Percentiles rank a stretch among this genome's conserved stretches.
Conservation (phyloP, 176 grass and related monocot species). For the Oryza meridionalis region DNA sequence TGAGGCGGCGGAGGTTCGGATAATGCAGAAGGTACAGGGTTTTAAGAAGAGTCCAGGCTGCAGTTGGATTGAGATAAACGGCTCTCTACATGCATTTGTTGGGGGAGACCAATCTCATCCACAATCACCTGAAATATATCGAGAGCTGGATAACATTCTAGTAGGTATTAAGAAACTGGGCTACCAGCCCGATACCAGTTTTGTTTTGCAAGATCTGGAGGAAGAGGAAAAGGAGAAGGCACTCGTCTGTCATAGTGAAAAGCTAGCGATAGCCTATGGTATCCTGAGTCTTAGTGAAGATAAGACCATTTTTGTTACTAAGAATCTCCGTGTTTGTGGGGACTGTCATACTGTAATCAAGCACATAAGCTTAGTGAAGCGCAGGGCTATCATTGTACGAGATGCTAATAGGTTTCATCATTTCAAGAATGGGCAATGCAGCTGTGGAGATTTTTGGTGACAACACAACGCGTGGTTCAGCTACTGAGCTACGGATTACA, state of each 20-base stretch:
- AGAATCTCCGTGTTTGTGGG: slow-evolving; percentile 76
- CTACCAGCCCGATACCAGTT: slow-evolving; percentile 68
- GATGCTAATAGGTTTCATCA: slow-evolving; percentile 88
- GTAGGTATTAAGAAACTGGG: slow-evolving; percentile 69
- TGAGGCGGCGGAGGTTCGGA: slow-evolving; percentile 78
- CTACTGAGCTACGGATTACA: no score
- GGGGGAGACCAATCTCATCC: slow-evolving; percentile 75
- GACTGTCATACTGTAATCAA: slow-evolving; percentile 85
- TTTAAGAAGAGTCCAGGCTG: slow-evolving; percentile 85
- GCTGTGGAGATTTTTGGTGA: slow-evolving; percentile 89
- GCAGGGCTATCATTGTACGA: slow-evolving; percentile 58
- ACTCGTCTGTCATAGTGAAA: slow-evolving; percentile 75
- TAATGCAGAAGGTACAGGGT: slow-evolving; percentile 65
- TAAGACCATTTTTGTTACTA: slow-evolving; percentile 66
- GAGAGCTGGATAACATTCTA: slow-evolving; percentile 60
- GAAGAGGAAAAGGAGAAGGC: slow-evolving; percentile 72
- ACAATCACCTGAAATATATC: slow-evolving; percentile 64
- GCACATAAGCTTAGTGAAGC: slow-evolving; percentile 60
- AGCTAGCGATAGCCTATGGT: slow-evolving; percentile 73
- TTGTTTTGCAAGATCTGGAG: slow-evolving; percentile 79
- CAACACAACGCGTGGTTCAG: neutral
- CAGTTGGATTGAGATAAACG: slow-evolving; percentile 86
- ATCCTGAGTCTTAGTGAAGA: slow-evolving; percentile 54
- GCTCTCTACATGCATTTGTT: slow-evolving; percentile 76
- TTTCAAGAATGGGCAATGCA: slow-evolving; percentile 75